phyloP scores from a whole-genome alignment of 805 yeast genomes.

The Kodamaea kaohsiungensis region DNA sequence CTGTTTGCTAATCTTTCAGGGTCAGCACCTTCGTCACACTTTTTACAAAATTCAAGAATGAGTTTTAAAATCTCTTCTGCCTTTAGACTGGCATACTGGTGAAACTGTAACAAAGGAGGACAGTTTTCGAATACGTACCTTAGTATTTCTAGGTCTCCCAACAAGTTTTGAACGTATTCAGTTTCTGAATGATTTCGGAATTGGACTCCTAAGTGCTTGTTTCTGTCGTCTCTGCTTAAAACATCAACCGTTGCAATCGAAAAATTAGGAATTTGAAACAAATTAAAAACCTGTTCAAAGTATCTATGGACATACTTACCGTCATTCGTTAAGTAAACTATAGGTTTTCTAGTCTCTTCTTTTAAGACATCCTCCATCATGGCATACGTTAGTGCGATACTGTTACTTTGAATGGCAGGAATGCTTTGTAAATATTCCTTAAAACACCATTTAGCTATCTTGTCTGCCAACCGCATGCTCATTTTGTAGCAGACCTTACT shows the following conservation, averaged over 20 bases:
- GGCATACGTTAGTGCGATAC: not conserved
- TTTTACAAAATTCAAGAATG: not conserved
- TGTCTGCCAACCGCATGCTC: not conserved
- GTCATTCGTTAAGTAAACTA: not conserved
- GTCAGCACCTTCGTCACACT: not conserved
- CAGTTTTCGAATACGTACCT: not conserved
- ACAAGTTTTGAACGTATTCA: not conserved
- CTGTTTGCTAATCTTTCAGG: not conserved
- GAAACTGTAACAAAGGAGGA: not conserved
- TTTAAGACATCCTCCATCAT: not conserved
- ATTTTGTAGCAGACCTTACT: not conserved
- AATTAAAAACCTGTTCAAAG: not conserved
- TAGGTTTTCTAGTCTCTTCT: not conserved
- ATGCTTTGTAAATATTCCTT: not conserved
- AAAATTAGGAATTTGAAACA: not conserved
- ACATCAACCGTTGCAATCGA: not conserved
- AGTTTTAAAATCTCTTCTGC: not conserved
- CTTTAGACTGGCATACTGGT: not conserved
- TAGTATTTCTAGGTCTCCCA: not conserved
- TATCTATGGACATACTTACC: not conserved
- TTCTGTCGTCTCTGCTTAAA: not conserved
- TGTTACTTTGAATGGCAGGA: not conserved
- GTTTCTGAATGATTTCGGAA: not conserved
- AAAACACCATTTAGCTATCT: not conserved
- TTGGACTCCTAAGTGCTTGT: not conserved